phyloP scores from a whole-genome alignment of 257 asterid genomes.

The Schizonepeta tenuifolia region DNA sequence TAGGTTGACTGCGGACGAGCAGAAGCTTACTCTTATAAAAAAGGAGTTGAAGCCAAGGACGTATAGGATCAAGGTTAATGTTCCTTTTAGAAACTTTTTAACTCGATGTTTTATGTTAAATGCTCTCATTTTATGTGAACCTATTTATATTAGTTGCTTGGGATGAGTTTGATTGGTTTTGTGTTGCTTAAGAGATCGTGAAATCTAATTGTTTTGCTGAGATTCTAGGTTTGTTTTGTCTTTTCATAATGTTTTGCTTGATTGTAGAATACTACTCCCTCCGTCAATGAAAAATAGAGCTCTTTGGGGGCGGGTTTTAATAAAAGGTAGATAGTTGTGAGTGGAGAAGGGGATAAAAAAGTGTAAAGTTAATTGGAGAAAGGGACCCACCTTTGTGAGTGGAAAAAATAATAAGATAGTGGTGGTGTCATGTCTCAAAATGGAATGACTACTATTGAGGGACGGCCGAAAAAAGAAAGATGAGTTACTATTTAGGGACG shows the following conservation, averaged over 20 bases:
- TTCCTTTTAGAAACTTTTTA: constrained; percentile 1
- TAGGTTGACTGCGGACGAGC: constrained; percentile 78
- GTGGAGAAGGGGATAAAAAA: too few relatives aligned
- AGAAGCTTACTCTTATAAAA: constrained; percentile 57
- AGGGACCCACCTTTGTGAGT: too few relatives aligned
- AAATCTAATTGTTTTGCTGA: neutral
- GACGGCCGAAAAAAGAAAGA: too few relatives aligned
- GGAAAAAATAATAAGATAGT: too few relatives aligned
- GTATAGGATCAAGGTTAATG: constrained; percentile 79
- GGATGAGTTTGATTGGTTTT: constrained; percentile 6
- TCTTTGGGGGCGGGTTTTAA: too few relatives aligned
- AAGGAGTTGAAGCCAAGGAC: constrained; percentile 92
- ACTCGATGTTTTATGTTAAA: constrained; percentile 2
- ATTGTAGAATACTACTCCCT: too few relatives aligned
- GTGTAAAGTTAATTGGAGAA: too few relatives aligned
- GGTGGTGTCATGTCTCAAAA: too few relatives aligned
- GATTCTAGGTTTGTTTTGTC: constrained; percentile 12
- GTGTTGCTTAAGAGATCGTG: constrained; percentile 3
- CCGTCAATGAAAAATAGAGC: too few relatives aligned
- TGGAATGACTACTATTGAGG: too few relatives aligned
- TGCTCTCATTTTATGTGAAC: neutral
- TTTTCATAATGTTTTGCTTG: neutral
- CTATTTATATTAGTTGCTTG: constrained; percentile 10
- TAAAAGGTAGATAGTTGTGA: too few relatives aligned
- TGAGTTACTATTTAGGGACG: too few relatives aligned